These are phyloP conservation scores for Eucalyptus cloeziana DNA, from an alignment of 345 rosid genomes.

Conservation along the genomic window DNA sequence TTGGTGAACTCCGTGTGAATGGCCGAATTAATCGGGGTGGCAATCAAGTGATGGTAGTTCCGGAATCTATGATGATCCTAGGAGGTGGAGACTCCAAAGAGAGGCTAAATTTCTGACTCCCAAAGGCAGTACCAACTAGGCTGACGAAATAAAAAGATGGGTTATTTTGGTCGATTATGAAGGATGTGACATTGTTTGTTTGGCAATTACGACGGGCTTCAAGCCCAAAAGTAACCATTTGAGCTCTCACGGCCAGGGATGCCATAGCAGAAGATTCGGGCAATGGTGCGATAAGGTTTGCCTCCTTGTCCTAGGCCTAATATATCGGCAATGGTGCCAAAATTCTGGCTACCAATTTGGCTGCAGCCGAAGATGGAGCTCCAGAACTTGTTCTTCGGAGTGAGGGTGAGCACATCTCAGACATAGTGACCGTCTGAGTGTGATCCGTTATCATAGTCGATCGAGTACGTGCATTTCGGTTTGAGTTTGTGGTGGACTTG, in stretches of 20 bases:
- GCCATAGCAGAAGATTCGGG: constrained; percentile 9
- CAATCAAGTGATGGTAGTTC: constrained; percentile 3
- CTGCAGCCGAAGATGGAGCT: constrained; percentile 9
- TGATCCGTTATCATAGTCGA: not conserved
- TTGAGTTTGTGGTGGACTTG: not conserved
- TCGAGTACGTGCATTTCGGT: not conserved
- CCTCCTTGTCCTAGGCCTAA: not conserved
- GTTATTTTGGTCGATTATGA: not conserved
- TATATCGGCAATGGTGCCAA: not conserved
- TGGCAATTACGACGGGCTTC: not conserved
- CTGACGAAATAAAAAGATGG: not conserved
- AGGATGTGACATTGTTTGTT: not conserved
- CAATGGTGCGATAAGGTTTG: not conserved
- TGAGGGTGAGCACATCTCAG: constrained; percentile 2
- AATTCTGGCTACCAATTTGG: not conserved
- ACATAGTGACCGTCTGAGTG: not conserved
- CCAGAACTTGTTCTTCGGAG: not conserved
- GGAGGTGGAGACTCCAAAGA: not conserved
- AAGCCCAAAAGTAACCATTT: constrained; percentile 3
- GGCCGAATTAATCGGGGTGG: not conserved
- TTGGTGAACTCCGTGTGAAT: not conserved
- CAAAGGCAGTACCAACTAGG: constrained; percentile 1
- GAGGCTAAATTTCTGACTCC: not conserved
- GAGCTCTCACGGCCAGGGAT: constrained; percentile 4
- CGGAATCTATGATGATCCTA: constrained; percentile 5